Evolutionary conservation across 352 stramenopile species (phyloP), one percentile per base, ranked within the genome.

Genomic region (Halophytophthora batemanensis): DNA sequence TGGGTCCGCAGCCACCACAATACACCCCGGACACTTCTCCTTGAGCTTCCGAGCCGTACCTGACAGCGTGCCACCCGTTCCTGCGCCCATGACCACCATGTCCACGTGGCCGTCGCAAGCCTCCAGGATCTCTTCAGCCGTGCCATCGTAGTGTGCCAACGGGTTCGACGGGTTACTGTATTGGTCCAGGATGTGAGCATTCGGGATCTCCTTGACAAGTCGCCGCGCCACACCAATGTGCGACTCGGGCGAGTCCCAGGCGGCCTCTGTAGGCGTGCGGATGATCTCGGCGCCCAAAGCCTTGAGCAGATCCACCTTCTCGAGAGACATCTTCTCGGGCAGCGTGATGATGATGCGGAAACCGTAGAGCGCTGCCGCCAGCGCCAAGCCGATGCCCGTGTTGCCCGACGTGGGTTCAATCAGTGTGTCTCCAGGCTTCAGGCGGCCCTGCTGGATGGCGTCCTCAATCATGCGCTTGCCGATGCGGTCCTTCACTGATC

Each of bases 151-250:
- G 70, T 99, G 96, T 14, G 96, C 93, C 59, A 97, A 68, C 14
- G 96, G 95, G 79, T 99, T 99, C 29, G 85, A 92, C 15, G 86
- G 86, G 71, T 99, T 99, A n/a, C 85, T 83, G 77, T 98, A 99
- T 71, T 91, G 96, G 70, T 98, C 91, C 2, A 98, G 70, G 53
- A 98, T 98, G 67, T 98, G 91, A 19, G 83, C 90, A 71, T 98
- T 98, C 7, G 89, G 90, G 42, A 98, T 96, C 66, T 98, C 93
- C 31, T 86, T 82, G 48, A 98, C 91, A 23, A 98, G 77, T 29
- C 93, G 72, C 22, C 90, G 86, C 1, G 95, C 96, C 42, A 98
- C 96, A 28, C 77, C 86, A 64, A 99, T 98, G 61, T 98, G 90
- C 34, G 76, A 94, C 61, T 98, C 94, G 6, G 95, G 95, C 15